These are phyloP conservation scores for Purshia tridentata DNA, from an alignment of 306 rosid genomes.

Conservation along the genomic window DNA sequence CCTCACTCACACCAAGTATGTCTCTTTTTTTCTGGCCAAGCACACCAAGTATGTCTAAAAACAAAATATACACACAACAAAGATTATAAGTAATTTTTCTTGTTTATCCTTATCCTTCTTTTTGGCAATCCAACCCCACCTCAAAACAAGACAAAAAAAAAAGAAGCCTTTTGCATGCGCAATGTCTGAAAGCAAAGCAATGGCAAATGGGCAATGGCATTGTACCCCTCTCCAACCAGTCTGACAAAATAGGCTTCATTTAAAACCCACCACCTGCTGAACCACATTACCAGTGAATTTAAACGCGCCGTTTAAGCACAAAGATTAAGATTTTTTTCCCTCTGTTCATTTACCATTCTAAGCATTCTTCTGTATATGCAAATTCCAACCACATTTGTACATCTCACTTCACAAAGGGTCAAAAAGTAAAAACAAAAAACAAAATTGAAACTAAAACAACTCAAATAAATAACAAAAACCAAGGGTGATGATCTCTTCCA, in stretches of 20 bases:
- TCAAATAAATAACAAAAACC: neutral
- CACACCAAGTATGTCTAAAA: too few species aligned
- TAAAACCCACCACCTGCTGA: neutral
- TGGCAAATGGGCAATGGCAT: neutral
- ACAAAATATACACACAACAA: too few species aligned
- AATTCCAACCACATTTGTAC: slow-evolving; percentile 30
- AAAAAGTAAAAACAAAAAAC: neutral
- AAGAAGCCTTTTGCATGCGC: neutral
- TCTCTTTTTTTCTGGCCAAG: too few species aligned
- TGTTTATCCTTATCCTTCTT: neutral
- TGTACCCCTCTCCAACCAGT: too few species aligned
- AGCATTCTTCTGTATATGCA: slow-evolving; percentile 28
- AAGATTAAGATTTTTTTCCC: slow-evolving; percentile 14
- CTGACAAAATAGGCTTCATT: neutral
- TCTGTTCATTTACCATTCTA: slow-evolving; percentile 27
- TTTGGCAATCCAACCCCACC: neutral
- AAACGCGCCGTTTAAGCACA: too few species aligned
- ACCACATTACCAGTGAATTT: too few species aligned
- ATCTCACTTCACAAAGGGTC: slow-evolving; percentile 22
- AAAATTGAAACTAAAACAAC: neutral
- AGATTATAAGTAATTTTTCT: too few species aligned
- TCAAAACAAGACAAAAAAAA: neutral
- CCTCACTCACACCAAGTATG: neutral
- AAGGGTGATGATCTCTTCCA: slow-evolving; percentile 45
- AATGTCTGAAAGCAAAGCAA: neutral